phyloP scores from a whole-genome alignment of 257 asterid genomes.

The Nicotiana otophora region DNA sequence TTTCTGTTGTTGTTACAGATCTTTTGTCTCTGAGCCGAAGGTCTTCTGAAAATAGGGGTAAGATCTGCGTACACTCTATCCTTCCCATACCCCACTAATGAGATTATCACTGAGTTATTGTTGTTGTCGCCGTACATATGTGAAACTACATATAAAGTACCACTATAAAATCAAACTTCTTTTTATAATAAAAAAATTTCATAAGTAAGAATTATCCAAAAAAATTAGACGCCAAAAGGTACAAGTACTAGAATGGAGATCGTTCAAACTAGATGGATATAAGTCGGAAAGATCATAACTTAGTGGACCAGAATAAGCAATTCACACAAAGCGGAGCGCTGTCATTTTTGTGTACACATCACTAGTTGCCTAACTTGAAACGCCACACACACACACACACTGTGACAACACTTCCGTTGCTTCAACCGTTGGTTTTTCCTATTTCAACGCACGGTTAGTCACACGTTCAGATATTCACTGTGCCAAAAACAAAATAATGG shows the following conservation, averaged over 20 bases:
- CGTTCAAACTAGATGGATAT: neutral
- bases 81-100: no score
- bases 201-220: no score
- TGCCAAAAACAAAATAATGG: conserved; percentile 34
- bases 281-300: neutral
- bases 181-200: no score
- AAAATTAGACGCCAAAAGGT: neutral
- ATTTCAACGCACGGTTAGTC: neutral
- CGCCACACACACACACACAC: neutral
- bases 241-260: neutral
- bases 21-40: no score
- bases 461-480: conserved; percentile 3
- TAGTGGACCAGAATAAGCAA: neutral
- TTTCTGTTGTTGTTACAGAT: no score
- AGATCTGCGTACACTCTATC: no score
- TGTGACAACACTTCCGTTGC: neutral
- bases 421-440: neutral
- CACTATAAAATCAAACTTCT: no score
- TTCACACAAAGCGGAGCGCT: neutral
- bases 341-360: neutral
- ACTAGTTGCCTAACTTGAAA: neutral
- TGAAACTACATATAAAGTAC: no score
- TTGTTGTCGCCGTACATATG: no score
- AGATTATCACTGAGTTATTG: no score
- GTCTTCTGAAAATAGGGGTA: no score